phyloP scores from a whole-genome alignment of 768 basidiomycete genomes.

The Tylopilus vinaceipallidus region DNA sequence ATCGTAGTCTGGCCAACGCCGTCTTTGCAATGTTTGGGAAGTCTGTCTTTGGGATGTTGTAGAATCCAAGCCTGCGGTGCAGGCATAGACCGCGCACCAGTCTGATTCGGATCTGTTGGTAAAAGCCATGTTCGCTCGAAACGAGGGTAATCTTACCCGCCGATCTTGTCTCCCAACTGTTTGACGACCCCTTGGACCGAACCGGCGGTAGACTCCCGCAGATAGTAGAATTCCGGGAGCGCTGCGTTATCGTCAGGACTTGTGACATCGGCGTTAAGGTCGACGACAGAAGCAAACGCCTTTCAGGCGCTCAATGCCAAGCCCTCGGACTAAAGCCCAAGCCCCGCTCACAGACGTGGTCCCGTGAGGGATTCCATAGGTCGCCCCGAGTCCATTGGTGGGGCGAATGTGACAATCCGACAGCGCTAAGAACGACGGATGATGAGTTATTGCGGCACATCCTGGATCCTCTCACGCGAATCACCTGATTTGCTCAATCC shows the following conservation, averaged over 20 bases:
- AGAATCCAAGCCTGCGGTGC: slow-evolving; percentile 53
- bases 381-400: slow-evolving; percentile 73
- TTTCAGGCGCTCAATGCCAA: slow-evolving; percentile 23
- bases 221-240: slow-evolving; percentile 57
- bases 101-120: slow-evolving; percentile 35
- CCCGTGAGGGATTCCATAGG: slow-evolving; percentile 76
- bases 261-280: slow-evolving; percentile 54
- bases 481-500: slow-evolving; percentile 50
- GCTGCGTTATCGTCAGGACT: slow-evolving; percentile 61
- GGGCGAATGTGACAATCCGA: slow-evolving; percentile 76
- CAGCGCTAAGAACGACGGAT: slow-evolving; percentile 38
- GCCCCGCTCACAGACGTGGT: slow-evolving; percentile 65
- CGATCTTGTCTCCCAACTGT: slow-evolving; percentile 51
- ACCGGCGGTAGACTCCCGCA: slow-evolving; percentile 59
- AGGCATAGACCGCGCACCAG: slow-evolving; percentile 61
- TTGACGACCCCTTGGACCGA: slow-evolving; percentile 61
- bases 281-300: slow-evolving; percentile 68
- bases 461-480: slow-evolving; percentile 42
- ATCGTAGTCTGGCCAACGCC: no score
- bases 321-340: slow-evolving; percentile 2
- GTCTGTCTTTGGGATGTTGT: slow-evolving; percentile 61
- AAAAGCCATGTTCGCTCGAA: not conserved
- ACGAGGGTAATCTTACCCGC: slow-evolving; percentile 41
- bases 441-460: not conserved
- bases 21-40: slow-evolving; percentile 47